phyloP scores from a whole-genome alignment of 2,329 filamentous ascomycete species.

The Epichloe festucae region DNA sequence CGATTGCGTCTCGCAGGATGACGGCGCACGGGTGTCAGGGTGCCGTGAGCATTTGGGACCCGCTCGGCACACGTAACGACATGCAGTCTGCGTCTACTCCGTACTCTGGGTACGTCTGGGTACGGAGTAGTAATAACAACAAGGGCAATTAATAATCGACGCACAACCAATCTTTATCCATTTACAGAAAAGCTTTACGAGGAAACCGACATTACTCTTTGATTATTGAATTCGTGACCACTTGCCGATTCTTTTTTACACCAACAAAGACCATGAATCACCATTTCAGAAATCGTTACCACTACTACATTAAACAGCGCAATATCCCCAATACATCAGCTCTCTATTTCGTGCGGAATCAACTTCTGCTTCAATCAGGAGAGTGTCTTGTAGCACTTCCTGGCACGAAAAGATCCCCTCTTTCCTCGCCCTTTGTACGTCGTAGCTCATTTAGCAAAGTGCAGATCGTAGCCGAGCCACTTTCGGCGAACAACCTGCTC shows the following conservation, averaged over 20 bases:
- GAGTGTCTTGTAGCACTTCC: too few species aligned
- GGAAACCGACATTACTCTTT: not conserved
- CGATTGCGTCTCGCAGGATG: not conserved
- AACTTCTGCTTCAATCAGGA: too few species aligned
- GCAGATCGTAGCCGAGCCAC: conserved; percentile 93
- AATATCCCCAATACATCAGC: not conserved
- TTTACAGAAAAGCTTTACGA: not conserved
- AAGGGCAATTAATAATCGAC: too few species aligned
- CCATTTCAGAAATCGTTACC: conserved; percentile 1
- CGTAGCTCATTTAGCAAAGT: conserved; percentile 79
- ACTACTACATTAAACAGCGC: not conserved
- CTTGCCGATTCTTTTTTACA: not conserved
- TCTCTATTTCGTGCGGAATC: too few species aligned
- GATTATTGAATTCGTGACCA: not conserved
- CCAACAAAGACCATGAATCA: not conserved
- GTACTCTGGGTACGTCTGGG: too few species aligned
- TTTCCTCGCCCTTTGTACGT: not conserved
- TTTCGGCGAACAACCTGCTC: conserved; percentile 71
- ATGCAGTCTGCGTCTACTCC: too few species aligned
- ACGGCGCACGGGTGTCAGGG: not conserved
- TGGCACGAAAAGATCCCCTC: not conserved
- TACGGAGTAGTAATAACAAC: too few species aligned
- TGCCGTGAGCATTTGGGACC: not conserved
- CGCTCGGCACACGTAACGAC: too few species aligned
- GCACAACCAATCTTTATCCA: not conserved